phyloP scores from a whole-genome alignment of 2,329 filamentous ascomycete genomes.

The Ambrosiella xylebori region DNA sequence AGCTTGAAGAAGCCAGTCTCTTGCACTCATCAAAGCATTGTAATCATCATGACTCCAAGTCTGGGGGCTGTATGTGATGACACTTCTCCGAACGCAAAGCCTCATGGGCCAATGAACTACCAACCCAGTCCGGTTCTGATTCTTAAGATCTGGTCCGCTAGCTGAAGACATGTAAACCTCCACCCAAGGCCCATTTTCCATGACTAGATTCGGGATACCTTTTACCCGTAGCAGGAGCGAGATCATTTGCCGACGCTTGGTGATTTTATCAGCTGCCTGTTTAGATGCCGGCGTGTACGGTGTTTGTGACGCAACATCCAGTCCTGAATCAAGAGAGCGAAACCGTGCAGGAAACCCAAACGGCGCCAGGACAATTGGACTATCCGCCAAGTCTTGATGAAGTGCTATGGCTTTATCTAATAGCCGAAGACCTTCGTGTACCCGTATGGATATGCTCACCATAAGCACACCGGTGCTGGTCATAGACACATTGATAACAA shows the following conservation, averaged over 20 bases:
- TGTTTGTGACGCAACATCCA: slow-evolving; percentile 4
- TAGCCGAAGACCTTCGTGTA: slow-evolving; percentile 29
- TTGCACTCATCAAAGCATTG: slow-evolving; percentile 32
- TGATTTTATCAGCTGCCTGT: slow-evolving; percentile 23
- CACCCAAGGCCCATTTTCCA: slow-evolving; percentile 33
- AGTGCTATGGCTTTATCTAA: slow-evolving; percentile 27
- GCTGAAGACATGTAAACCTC: slow-evolving; percentile 31
- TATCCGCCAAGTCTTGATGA: slow-evolving; percentile 24
- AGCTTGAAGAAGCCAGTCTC: slow-evolving; percentile 29
- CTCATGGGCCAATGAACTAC: slow-evolving; percentile 36
- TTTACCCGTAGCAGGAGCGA: slow-evolving; percentile 32
- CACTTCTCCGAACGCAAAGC: slow-evolving; percentile 34
- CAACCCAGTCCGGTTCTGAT: slow-evolving; percentile 20
- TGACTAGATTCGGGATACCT: slow-evolving; percentile 27
- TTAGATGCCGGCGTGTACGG: slow-evolving; percentile 19
- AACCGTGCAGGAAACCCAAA: slow-evolving; percentile 23
- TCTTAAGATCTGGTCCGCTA: slow-evolving; percentile 26
- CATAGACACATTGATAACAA: slow-evolving; percentile 35
- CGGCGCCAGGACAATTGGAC: slow-evolving; percentile 35
- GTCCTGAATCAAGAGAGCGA: slow-evolving; percentile 3
- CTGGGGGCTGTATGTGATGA: slow-evolving; percentile 24
- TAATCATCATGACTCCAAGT: slow-evolving; percentile 23
- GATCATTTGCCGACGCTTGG: slow-evolving; percentile 33
- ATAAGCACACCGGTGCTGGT: slow-evolving; percentile 39
- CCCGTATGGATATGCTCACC: slow-evolving; percentile 30